Evolutionary conservation across 441 rosid species (phyloP).

Genomic region (Euphorbia schlechtendalii): DNA sequence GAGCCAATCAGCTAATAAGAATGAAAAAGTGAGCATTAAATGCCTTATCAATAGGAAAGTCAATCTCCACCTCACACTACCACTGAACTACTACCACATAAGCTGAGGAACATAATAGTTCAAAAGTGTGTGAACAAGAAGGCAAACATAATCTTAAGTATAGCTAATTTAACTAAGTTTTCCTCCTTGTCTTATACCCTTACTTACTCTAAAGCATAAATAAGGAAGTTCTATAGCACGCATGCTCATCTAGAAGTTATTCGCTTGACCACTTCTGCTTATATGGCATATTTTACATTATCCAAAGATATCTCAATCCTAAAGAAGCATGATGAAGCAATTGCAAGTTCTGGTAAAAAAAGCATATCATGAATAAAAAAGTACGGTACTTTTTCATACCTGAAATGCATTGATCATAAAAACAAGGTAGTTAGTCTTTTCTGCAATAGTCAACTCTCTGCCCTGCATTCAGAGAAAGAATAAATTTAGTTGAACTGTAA

Average conservation of each 20-base stretch:
- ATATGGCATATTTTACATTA: background rate
- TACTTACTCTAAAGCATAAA: background rate
- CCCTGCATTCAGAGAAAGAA: constrained; percentile 48
- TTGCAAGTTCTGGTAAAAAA: background rate
- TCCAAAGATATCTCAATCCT: background rate
- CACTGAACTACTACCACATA: no score
- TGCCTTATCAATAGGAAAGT: background rate
- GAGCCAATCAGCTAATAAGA: background rate
- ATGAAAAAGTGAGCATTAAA: background rate
- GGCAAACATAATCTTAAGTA: no score
- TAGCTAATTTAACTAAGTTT: background rate
- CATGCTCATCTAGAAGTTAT: background rate
- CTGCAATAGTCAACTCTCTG: constrained; percentile 70
- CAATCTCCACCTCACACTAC: no score
- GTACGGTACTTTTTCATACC: no score
- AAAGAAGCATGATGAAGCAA: background rate
- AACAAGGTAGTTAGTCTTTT: constrained; percentile 91
- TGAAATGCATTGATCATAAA: constrained; percentile 98
- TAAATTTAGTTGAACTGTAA: constrained; percentile 6
- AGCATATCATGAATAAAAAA: background rate
- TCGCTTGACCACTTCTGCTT: background rate
- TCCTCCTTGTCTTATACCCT: background rate
- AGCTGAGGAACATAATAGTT: no score
- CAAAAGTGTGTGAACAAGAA: no score
- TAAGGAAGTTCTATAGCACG: background rate